A percentile compares a stretch with the other conserved stretches of the same genome.
Conservation (phyloP, 352 stramenopile species). For the Peronosclerospora sorghi region DNA sequence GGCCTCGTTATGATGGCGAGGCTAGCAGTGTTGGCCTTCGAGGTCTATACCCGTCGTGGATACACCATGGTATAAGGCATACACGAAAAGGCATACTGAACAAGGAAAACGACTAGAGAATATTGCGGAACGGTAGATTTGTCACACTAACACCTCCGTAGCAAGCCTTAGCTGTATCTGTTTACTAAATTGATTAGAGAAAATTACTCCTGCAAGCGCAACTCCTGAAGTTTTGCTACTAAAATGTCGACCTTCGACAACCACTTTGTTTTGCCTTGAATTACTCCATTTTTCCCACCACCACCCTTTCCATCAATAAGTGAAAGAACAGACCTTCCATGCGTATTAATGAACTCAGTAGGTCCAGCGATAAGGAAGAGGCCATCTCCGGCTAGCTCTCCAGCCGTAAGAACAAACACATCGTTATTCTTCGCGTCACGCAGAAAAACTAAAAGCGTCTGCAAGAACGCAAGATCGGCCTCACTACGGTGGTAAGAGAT, state of each 20-base stretch:
- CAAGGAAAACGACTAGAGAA: neutral
- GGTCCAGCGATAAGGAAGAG: too few relatives aligned
- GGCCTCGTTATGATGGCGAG: constrained; percentile 29
- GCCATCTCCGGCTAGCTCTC: constrained; percentile 39
- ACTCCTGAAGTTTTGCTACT: too few relatives aligned
- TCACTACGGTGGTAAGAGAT: too few relatives aligned
- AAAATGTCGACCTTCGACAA: too few relatives aligned
- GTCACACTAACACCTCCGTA: too few relatives aligned
- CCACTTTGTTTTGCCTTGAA: constrained; percentile 81
- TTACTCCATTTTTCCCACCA: constrained; percentile 59
- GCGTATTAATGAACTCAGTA: too few relatives aligned
- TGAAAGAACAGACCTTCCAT: too few relatives aligned
- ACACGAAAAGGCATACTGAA: constrained; percentile 5
- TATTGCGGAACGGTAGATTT: too few relatives aligned
- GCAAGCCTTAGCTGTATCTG: too few relatives aligned
- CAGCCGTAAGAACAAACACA: constrained; percentile 42
- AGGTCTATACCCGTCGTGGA: constrained; percentile 32
- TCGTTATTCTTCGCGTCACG: constrained; percentile 41
- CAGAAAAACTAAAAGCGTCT: constrained; percentile 38
- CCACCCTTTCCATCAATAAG: too few relatives aligned
- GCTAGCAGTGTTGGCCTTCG: constrained; percentile 40
- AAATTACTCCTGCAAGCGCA: too few relatives aligned
- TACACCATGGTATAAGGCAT: constrained; percentile 32
- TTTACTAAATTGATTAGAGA: too few relatives aligned
- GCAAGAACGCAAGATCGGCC: constrained; percentile 67